These are phyloP conservation scores for Pseudogymnoascus sp. DNA, from an alignment of 2,329 filamentous ascomycete species.

Conservation along the genomic window DNA sequence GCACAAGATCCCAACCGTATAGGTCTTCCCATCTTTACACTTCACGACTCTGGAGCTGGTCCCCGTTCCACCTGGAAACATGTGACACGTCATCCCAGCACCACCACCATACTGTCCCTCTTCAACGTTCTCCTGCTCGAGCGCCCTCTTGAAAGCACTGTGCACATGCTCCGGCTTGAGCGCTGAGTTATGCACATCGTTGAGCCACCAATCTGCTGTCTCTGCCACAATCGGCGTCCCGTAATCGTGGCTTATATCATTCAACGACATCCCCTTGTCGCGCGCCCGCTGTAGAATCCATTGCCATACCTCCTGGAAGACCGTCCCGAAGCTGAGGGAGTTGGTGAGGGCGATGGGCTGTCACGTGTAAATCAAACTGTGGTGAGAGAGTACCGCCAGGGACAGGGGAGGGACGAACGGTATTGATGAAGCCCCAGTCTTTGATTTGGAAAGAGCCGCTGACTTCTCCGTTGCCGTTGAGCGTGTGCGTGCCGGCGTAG, in stretches of 20 bases:
- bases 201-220: conserved; percentile 58
- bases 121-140: conserved; percentile 41
- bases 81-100: conserved; percentile 62
- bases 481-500: conserved; percentile 26
- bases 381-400: background rate
- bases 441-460: conserved; percentile 27
- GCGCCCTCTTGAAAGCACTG: conserved; percentile 46
- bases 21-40: conserved; percentile 40
- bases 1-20: conserved; percentile 56
- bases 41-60: conserved; percentile 52
- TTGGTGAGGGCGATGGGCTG: conserved; percentile 34
- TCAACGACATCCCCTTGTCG: conserved; percentile 18
- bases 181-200: conserved; percentile 49
- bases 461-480: conserved; percentile 30
- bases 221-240: conserved; percentile 51
- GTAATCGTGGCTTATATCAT: conserved; percentile 28
- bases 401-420: conserved; percentile 17
- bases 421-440: conserved; percentile 30
- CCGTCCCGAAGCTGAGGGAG: conserved; percentile 34
- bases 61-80: conserved; percentile 62
- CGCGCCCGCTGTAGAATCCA: conserved; percentile 22
- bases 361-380: background rate
- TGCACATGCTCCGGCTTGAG: conserved; percentile 50
- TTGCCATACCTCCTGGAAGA: conserved; percentile 28
- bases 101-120: conserved; percentile 62